These are phyloP conservation scores for Rhizopogon rudus DNA, from an alignment of 768 basidiomycete genomes.

Conservation along the genomic window DNA sequence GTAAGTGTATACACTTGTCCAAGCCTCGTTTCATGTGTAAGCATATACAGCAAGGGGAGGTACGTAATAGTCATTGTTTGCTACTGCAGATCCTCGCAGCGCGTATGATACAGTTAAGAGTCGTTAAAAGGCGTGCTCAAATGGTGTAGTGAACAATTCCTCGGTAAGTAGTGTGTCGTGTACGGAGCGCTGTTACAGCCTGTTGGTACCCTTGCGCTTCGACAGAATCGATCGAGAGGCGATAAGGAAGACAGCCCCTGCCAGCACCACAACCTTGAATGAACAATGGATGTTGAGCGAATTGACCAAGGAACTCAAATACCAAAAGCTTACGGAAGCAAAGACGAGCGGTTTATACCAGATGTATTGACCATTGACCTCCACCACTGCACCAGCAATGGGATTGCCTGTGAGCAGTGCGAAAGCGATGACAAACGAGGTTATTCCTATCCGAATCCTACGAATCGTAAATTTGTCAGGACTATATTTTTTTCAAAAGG, in stretches of 20 bases:
- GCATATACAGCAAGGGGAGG: not conserved
- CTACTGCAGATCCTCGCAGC: not conserved
- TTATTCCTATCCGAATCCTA: conserved; percentile 42
- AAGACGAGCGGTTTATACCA: conserved; percentile 43
- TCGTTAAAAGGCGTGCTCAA: not conserved
- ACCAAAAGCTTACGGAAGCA: conserved; percentile 32
- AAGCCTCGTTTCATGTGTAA: not conserved
- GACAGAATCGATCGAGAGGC: conserved; percentile 4
- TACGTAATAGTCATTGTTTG: not conserved
- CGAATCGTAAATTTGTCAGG: not conserved
- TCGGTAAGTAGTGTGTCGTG: not conserved
- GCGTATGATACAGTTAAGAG: not conserved
- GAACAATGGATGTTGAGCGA: not conserved
- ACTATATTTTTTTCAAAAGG: not conserved
- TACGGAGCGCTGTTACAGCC: conserved; percentile 2
- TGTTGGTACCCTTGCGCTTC: conserved; percentile 6
- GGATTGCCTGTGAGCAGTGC: conserved; percentile 47
- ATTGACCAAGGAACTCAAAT: not conserved
- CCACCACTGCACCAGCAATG: conserved; percentile 45
- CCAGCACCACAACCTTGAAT: conserved; percentile 9
- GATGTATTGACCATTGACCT: conserved; percentile 23
- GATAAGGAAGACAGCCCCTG: conserved; percentile 6
- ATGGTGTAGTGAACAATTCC: not conserved
- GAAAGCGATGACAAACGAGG: conserved; percentile 40
- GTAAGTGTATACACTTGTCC: no score